Percentiles rank a stretch among this genome's conserved stretches.
Evolutionary conservation across 129 eudicot genomes (phyloP).

Genomic region (Escallonia herrerae): DNA sequence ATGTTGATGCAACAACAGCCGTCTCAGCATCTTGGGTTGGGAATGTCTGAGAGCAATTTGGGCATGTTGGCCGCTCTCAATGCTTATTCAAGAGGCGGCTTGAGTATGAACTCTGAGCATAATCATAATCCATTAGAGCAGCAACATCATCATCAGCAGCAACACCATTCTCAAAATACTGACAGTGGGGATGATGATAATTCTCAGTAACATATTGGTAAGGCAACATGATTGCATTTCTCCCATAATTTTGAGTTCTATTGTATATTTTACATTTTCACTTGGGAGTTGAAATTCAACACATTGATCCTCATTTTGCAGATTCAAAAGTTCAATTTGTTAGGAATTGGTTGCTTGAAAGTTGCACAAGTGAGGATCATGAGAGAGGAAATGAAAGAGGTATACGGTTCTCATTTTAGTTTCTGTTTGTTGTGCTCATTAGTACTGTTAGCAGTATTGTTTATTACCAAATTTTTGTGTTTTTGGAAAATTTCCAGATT

Average conservation of each 20-base stretch:
- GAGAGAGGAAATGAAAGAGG: slow-evolving; percentile 24
- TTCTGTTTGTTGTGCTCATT: slow-evolving; percentile 8
- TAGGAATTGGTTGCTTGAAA: slow-evolving; percentile 13
- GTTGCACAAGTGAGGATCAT: slow-evolving; percentile 2
- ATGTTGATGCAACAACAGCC: slow-evolving; percentile 64
- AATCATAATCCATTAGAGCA: slow-evolving; percentile 42
- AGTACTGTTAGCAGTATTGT: no score
- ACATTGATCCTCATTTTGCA: slow-evolving; percentile 21
- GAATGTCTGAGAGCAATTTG: slow-evolving; percentile 63
- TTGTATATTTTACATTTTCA: no score
- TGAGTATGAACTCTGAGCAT: slow-evolving; percentile 62
- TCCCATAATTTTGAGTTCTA: not conserved
- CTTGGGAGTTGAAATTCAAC: not conserved
- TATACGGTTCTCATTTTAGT: slow-evolving; percentile 19
- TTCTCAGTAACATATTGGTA: slow-evolving; percentile 36
- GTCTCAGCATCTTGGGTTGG: slow-evolving; percentile 71
- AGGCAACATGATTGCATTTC: not conserved
- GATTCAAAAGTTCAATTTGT: slow-evolving; percentile 25
- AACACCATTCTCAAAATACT: slow-evolving; percentile 51
- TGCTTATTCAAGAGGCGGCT: slow-evolving; percentile 63
- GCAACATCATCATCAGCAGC: slow-evolving; percentile 46
- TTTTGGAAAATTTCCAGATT: slow-evolving; percentile 12
- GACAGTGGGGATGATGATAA: slow-evolving; percentile 76
- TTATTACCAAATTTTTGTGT: slow-evolving; percentile 10
- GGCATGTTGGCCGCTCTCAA: slow-evolving; percentile 79